Evolutionary conservation across 208 protist species (phyloP), one percentile per base, ranked within the genome.

Genomic region (Willaertia magna): DNA sequence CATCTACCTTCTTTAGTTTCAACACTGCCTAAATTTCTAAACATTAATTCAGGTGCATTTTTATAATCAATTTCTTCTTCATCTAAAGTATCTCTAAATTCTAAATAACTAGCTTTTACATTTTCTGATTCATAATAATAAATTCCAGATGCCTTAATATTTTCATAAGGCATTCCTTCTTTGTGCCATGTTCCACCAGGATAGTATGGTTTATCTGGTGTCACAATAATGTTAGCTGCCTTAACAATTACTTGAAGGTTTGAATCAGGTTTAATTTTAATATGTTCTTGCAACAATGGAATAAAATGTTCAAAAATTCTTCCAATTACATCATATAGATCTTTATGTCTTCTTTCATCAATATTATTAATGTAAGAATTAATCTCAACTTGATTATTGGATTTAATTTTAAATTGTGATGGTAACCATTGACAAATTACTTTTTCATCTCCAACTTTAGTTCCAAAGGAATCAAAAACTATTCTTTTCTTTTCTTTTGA

Each of bases 341-440:
- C 78, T 26, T 14, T 48, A 82, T 90, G 88, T 20, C 76, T 11
- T 6, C n/a, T 34, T 34, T 67, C 79, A 47, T 91, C 44, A 40
- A 91, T 55, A 85, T 91, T 91, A 78, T 91, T 91, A 75, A 91
- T 90, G 78, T 91, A 91, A 34, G 86, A 89, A 48, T 14, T 22
- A n/a, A 91, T 85, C 1, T 16, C 7, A 18, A 91, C 89, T 22
- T 75, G 20, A 79, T 86, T 87, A 78, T 89, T 67, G 26, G 0
- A 42, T 2, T 47, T 34, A 40, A 91, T 84, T 44, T 74, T 46
- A 39, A 91, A 88, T 51, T 91, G 88, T 4, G 84, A 18, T 30
- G 89, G 89, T 22, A 91, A 83, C 89, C 89, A 91, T 84, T 91
- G 89, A 34, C 40, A 46, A 42, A 4, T 6, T 9, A 26, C 42